Evolutionary conservation across 768 basidiomycete species (phyloP).

Genomic region (Pholiota molesta): DNA sequence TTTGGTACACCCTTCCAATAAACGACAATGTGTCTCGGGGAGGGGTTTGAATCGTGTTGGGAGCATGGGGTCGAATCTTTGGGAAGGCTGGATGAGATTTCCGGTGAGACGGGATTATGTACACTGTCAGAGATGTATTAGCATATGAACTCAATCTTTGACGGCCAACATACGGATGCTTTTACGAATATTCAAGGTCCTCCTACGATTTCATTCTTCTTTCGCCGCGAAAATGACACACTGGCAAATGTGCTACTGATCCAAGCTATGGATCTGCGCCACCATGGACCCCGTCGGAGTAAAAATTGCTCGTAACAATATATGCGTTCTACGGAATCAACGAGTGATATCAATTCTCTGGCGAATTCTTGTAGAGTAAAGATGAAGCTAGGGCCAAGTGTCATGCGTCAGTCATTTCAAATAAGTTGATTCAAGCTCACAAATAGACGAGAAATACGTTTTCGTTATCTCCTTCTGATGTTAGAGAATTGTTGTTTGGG

Average conservation of each 20-base stretch:
- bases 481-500: constrained; percentile 35
- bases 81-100: constrained; percentile 73
- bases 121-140: constrained; percentile 28
- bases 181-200: constrained; percentile 25
- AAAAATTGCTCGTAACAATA: constrained; percentile 64
- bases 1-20: constrained; percentile 65
- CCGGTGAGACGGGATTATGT: constrained; percentile 52
- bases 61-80: constrained; percentile 79
- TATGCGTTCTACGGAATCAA: constrained; percentile 83
- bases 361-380: constrained; percentile 97
- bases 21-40: constrained; percentile 58
- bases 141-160: not conserved
- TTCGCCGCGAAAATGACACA: constrained; percentile 12
- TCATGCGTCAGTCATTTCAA: constrained; percentile 3
- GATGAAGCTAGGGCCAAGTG: constrained; percentile 67
- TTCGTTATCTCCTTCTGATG: constrained; percentile 66
- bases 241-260: constrained; percentile 14
- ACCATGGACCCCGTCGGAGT: constrained; percentile 22
- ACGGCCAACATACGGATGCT: constrained; percentile 44
- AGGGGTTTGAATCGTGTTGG: constrained; percentile 85
- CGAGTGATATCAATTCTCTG: constrained; percentile 76
- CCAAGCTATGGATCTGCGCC: constrained; percentile 16
- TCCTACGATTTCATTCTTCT: constrained; percentile 12
- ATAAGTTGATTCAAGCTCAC: constrained; percentile 47
- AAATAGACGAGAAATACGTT: constrained; percentile 90